Evolutionary conservation across 768 basidiomycete genomes (phyloP).

Genomic region (Boletus rex-veris): DNA sequence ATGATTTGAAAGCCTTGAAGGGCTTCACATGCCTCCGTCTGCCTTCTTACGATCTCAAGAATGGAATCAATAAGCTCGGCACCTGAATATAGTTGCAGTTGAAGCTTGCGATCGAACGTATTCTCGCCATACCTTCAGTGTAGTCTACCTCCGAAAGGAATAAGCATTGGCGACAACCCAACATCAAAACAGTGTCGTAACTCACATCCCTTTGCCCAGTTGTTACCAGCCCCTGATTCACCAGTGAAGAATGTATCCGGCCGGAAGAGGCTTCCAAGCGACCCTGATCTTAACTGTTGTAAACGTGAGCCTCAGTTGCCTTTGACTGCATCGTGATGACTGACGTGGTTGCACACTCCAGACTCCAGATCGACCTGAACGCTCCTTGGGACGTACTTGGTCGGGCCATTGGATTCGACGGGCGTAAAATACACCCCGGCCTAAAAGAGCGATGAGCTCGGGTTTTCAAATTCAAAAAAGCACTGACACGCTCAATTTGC

Average conservation of each 20-base stretch:
- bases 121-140: conserved; percentile 64
- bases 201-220: conserved; percentile 94
- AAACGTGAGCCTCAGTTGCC: conserved; percentile 1
- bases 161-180: conserved; percentile 17
- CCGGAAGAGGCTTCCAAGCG: conserved; percentile 72
- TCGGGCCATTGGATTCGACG: conserved; percentile 45
- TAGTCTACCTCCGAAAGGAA: conserved; percentile 52
- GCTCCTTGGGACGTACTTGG: conserved; percentile 86
- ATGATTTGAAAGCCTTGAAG: conserved; percentile 90
- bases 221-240: conserved; percentile 74
- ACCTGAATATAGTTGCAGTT: conserved; percentile 41
- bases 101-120: background rate
- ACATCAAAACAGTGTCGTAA: conserved; percentile 15
- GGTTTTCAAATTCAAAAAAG: background rate
- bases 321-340: conserved; percentile 22
- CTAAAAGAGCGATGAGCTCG: conserved; percentile 34
- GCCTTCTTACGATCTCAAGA: conserved; percentile 73
- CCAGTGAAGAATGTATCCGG: conserved; percentile 82
- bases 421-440: conserved; percentile 82
- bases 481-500: conserved; percentile 67
- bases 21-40: conserved; percentile 78
- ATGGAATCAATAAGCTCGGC: conserved; percentile 90
- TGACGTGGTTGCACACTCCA: conserved; percentile 76
- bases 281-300: conserved; percentile 60
- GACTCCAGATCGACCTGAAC: conserved; percentile 89